Evolutionary conservation across 2,329 filamentous ascomycete genomes (phyloP).

Genomic region (Alternaria triticimaculans): DNA sequence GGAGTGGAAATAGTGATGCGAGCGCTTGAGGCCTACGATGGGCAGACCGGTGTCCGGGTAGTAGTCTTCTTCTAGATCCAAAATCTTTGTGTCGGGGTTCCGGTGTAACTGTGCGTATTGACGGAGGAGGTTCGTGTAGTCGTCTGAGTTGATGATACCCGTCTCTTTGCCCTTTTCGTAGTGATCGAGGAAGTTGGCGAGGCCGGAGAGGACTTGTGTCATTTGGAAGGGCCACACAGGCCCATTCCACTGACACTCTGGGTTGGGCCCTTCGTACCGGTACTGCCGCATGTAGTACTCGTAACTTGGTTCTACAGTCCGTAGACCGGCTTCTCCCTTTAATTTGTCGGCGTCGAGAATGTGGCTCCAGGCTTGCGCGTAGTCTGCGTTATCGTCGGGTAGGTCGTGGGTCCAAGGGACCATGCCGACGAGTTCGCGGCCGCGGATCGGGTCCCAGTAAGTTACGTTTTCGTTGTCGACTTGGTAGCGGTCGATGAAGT

Average conservation of each 20-base stretch:
- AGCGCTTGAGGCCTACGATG: conserved; percentile 52
- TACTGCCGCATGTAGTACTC: conserved; percentile 56
- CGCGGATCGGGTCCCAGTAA: conserved; percentile 52
- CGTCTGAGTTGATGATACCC: conserved; percentile 33
- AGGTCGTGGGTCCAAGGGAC: conserved; percentile 54
- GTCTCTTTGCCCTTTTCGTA: conserved; percentile 40
- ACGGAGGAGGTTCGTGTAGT: conserved; percentile 48
- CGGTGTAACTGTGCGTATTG: conserved; percentile 53
- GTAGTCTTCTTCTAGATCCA: conserved; percentile 55
- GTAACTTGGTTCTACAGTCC: conserved; percentile 54
- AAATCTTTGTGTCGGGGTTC: conserved; percentile 36
- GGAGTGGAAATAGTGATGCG: conserved; percentile 56
- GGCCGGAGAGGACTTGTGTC: conserved; percentile 50
- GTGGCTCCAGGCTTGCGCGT: conserved; percentile 49
- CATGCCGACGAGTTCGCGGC: conserved; percentile 53
- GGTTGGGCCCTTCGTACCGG: conserved; percentile 46
- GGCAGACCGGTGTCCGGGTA: conserved; percentile 52
- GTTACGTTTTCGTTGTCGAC: conserved; percentile 49
- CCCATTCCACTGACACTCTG: conserved; percentile 57
- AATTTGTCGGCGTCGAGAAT: conserved; percentile 46
- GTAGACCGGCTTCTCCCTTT: conserved; percentile 46
- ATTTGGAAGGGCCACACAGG: conserved; percentile 55
- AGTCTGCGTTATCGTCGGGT: conserved; percentile 49
- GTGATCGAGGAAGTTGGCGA: conserved; percentile 54
- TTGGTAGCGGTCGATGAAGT: conserved; percentile 55